Conservation (phyloP, 75 land plant species). For the Ceratopteris richardii region DNA sequence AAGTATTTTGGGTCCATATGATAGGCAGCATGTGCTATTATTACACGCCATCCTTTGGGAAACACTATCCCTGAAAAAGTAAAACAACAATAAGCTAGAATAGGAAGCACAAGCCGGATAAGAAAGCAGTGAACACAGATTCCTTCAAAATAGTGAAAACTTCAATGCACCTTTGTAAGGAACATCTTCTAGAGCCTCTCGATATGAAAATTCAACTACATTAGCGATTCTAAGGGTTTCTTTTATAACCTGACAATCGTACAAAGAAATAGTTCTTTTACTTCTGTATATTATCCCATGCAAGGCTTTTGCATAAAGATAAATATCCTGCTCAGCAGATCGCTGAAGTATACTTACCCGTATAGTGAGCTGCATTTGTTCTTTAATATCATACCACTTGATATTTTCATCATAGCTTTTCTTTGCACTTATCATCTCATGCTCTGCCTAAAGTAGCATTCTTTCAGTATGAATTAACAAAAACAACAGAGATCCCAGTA, state of each 20-base stretch:
- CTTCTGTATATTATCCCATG: not conserved
- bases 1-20: slow-evolving; percentile 20
- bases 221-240: slow-evolving; percentile 24
- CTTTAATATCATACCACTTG: slow-evolving; percentile 12
- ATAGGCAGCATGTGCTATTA: slow-evolving; percentile 13
- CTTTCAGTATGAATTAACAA: not conserved
- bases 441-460: slow-evolving; percentile 5
- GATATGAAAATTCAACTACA: slow-evolving; percentile 16
- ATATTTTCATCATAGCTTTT: slow-evolving; percentile 10
- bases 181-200: slow-evolving; percentile 28
- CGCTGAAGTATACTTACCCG: too few relatives aligned
- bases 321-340: too few relatives aligned
- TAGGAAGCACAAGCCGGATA: not conserved
- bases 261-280: not conserved
- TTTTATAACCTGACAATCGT: slow-evolving; percentile 17
- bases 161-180: slow-evolving; percentile 17
- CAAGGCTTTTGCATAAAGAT: too few relatives aligned
- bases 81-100: not conserved
- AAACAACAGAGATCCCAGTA: not conserved
- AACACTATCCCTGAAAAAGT: slow-evolving; percentile 13
- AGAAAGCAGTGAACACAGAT: too few relatives aligned
- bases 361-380: slow-evolving; percentile 12
- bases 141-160: not conserved
- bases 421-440: slow-evolving; percentile 10
- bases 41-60: slow-evolving; percentile 29